A percentile compares a stretch with the other conserved stretches of the same genome.
phyloP scores from a whole-genome alignment of 2,329 filamentous ascomycete species.

The Neofusicoccum ribis region DNA sequence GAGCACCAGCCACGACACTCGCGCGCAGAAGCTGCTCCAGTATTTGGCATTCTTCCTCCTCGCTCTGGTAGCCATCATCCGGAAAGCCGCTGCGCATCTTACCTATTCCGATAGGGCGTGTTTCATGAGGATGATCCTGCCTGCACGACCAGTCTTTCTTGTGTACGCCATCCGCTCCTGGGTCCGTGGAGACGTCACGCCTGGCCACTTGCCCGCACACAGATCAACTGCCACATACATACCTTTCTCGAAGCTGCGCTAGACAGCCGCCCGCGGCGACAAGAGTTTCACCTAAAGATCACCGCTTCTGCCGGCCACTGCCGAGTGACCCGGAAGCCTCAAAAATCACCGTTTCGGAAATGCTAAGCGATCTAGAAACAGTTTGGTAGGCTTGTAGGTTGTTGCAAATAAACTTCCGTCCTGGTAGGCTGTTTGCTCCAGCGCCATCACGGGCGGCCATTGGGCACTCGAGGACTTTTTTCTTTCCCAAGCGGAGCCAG shows the following conservation, averaged over 20 bases:
- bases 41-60: not conserved
- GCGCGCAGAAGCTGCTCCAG: not conserved
- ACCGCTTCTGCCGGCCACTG: slow-evolving; percentile 4
- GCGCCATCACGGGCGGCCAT: not conserved
- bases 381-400: slow-evolving; percentile 13
- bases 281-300: slow-evolving; percentile 9
- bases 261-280: slow-evolving; percentile 2
- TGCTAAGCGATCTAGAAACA: slow-evolving; percentile 13
- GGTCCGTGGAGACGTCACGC: not conserved
- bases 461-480: not conserved
- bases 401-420: slow-evolving; percentile 20
- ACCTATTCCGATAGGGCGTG: slow-evolving; percentile 3
- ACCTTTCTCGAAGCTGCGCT: slow-evolving; percentile 5
- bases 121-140: not conserved
- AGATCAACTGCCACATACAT: slow-evolving; percentile 5
- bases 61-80: not conserved
- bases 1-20: slow-evolving; percentile 2
- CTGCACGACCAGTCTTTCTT: not conserved
- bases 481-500: not conserved
- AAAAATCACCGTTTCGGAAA: slow-evolving; percentile 8
- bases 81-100: slow-evolving; percentile 1
- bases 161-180: not conserved
- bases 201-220: not conserved
- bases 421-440: not conserved
- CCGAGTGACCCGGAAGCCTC: slow-evolving; percentile 2